Evolutionary conservation across 208 protist genomes (phyloP), one percentile per base, ranked within the genome.

Genomic region (Acanthamoeba healyi): DNA sequence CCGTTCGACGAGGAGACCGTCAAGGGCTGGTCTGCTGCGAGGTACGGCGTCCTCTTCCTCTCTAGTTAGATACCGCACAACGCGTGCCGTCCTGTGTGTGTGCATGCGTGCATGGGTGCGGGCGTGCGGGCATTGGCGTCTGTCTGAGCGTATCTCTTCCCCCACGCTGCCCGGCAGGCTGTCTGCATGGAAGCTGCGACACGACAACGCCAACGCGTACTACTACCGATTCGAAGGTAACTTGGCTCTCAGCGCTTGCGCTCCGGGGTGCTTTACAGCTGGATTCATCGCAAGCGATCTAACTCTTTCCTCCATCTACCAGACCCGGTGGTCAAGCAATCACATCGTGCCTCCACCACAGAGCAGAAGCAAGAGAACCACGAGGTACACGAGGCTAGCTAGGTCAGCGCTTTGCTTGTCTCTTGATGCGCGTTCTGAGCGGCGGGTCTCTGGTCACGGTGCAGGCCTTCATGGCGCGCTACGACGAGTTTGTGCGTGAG

Each of bases 351-450:
- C 5, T 63, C 82, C 5, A 72, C 82, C 0, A 90, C 32, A 5
- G 56, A 90, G 54, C 82, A 90, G 82, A 90, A 90, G 56, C 82
- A 90, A 26, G 44, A 84, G 74, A 84, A 84, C 46, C 74, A 84
- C 44, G 74, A 84, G 70, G 70, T 79, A 10, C 36, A 3, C 17
- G 17, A 2, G 2, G 2, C 36, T 38, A 15, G 7, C 36, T 38
- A 2, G 3, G 3, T 42, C 46, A 6, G 34, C 40, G 29, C 36
- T n/a, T 7, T 34, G 32, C n/a, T 7, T 63, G 56, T 54, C 10
- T 19, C 56, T 63, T 5, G 22, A 17, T 61, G 54, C 24, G 54
- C 26, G 56, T 12, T 29, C 19, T 63, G 56, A 10, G 56, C 56
- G 56, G 56, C 19, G 2, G 0, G 56, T 63, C 15, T 22, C 15